phyloP scores from a whole-genome alignment of 352 stramenopile genomes.

The Lagenidium giganteum region DNA sequence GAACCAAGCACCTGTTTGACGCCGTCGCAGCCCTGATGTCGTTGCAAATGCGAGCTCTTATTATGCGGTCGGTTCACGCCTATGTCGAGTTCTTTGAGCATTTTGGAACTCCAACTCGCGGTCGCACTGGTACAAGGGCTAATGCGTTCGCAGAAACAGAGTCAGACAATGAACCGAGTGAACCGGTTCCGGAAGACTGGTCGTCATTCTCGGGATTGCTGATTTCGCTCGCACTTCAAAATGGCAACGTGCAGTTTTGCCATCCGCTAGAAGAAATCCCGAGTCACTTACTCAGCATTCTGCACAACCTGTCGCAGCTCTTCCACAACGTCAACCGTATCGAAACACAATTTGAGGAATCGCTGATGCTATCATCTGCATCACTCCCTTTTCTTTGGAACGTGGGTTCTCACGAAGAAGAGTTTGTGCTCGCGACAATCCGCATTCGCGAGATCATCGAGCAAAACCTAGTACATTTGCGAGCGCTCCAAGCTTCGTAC shows the following conservation, averaged over 20 bases:
- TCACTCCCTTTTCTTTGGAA: conserved; percentile 57
- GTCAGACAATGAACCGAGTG: no score
- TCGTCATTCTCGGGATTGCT: conserved; percentile 12
- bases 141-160: no score
- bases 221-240: conserved; percentile 14
- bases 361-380: conserved; percentile 18
- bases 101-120: conserved; percentile 34
- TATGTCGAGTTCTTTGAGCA: conserved; percentile 68
- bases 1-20: conserved; percentile 51
- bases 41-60: conserved; percentile 56
- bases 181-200: no score
- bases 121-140: no score
- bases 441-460: conserved; percentile 63
- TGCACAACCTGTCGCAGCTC: conserved; percentile 60
- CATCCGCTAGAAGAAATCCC: conserved; percentile 48
- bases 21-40: conserved; percentile 67
- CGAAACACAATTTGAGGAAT: conserved; percentile 52
- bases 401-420: conserved; percentile 54
- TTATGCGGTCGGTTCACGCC: conserved; percentile 54
- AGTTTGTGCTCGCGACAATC: conserved; percentile 45
- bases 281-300: conserved; percentile 49
- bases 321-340: conserved; percentile 67
- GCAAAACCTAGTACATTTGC: conserved; percentile 33
- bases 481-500: conserved; percentile 36
- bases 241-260: conserved; percentile 19